phyloP scores from a whole-genome alignment of 139 green algal species.

The Tetraselmis striata region DNA sequence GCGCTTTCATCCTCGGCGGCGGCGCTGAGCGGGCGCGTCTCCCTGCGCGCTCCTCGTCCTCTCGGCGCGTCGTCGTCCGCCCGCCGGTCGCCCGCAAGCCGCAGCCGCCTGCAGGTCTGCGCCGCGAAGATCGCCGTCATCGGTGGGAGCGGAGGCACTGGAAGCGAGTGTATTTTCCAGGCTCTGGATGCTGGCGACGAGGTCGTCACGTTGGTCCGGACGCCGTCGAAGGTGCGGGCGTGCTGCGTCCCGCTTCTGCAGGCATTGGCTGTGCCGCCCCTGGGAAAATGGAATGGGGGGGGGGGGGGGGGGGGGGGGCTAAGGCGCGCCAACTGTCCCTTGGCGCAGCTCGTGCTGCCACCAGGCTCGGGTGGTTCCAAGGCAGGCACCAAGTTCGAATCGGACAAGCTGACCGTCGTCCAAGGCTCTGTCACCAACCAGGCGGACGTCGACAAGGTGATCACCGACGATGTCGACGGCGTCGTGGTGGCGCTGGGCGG shows the following conservation, averaged over 20 bases:
- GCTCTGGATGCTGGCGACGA: conserved; percentile 3
- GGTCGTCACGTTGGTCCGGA: conserved; percentile 4
- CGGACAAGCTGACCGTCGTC: conserved; percentile 15
- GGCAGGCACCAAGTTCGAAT: neutral
- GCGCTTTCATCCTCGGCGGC: no score
- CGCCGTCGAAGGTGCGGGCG: neutral
- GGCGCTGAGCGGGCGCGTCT: no score
- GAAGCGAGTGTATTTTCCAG: conserved; percentile 8
- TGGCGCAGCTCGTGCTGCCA: neutral
- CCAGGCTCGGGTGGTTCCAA: conserved; percentile 12
- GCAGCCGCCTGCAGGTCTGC: neutral
- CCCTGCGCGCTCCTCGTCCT: no score
- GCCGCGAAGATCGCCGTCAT: conserved; percentile 14
- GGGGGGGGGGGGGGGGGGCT: no score
- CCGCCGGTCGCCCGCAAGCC: no score
- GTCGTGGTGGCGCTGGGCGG: conserved; percentile 18
- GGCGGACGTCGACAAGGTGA: conserved; percentile 10
- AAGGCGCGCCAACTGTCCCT: neutral
- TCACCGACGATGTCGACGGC: neutral
- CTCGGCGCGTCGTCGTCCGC: no score
- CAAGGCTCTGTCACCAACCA: conserved; percentile 2
- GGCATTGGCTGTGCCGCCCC: neutral
- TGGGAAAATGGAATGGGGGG: neutral
- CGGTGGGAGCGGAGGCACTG: conserved; percentile 10
- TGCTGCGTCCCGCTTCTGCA: neutral